Conservation (phyloP, 352 stramenopile genomes). For the Thalassiosira pacifica region DNA sequence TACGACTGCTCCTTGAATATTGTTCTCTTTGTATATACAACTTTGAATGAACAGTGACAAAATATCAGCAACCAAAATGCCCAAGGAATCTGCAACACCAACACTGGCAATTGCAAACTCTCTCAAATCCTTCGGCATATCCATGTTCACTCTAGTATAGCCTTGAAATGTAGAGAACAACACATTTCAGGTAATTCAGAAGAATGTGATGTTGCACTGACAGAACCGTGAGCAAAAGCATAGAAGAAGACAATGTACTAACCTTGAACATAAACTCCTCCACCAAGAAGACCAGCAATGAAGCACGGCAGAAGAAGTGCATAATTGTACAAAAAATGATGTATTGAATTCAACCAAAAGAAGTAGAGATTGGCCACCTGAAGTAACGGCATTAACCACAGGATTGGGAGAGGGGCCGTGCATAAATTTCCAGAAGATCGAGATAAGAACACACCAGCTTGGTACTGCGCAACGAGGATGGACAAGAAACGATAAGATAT, state of each 20-base stretch:
- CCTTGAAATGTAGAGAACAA: no score
- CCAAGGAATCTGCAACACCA: slow-evolving; percentile 91
- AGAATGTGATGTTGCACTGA: no score
- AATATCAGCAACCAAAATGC: slow-evolving; percentile 92
- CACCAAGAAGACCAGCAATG: slow-evolving; percentile 90
- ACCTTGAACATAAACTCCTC: slow-evolving; percentile 88
- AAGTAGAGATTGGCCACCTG: slow-evolving; percentile 90
- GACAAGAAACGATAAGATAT: no score
- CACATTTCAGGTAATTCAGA: no score
- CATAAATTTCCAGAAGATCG: slow-evolving; percentile 90
- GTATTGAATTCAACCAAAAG: slow-evolving; percentile 89
- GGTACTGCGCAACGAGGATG: no score
- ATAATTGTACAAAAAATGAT: slow-evolving; percentile 91
- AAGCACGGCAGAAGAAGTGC: slow-evolving; percentile 89
- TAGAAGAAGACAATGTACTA: no score
- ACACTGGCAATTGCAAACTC: slow-evolving; percentile 91
- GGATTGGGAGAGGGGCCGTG: slow-evolving; percentile 83
- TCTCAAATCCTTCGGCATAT: slow-evolving; percentile 85
- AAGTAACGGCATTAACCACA: slow-evolving; percentile 91
- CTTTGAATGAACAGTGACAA: slow-evolving; percentile 91
- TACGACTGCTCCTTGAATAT: slow-evolving; percentile 75
- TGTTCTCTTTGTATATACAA: slow-evolving; percentile 89
- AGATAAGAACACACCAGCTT: slow-evolving; percentile 93
- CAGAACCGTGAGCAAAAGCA: no score
- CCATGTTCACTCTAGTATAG: slow-evolving; percentile 89